Conservation (phyloP, 495 filamentous ascomycete genomes). For the Cairneyella variabilis region DNA sequence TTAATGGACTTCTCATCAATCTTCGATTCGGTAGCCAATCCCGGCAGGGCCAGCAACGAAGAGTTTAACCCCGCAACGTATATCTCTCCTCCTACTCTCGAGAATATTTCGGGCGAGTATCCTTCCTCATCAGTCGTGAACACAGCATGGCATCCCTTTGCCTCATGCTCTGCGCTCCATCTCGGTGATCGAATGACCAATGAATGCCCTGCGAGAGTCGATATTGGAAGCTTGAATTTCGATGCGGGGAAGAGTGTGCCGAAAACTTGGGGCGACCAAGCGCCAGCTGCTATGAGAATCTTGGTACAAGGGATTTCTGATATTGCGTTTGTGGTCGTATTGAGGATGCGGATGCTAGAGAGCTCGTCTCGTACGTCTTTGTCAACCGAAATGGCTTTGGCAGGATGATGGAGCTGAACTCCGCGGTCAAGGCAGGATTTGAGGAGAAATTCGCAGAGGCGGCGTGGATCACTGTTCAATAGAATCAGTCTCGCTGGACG, state of each 20-base stretch:
- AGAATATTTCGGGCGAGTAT: conserved; percentile 73
- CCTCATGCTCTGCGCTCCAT: conserved; percentile 37
- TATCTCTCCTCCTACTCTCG: conserved; percentile 58
- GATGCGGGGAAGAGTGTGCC: conserved; percentile 57
- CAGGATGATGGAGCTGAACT: conserved; percentile 64
- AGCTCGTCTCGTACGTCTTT: conserved; percentile 43
- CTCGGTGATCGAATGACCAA: conserved; percentile 61
- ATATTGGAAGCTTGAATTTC: conserved; percentile 45
- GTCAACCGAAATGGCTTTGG: conserved; percentile 47
- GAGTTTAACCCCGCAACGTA: conserved; percentile 75
- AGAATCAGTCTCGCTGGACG: too few species aligned
- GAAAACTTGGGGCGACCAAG: conserved; percentile 66
- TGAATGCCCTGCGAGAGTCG: conserved; percentile 66
- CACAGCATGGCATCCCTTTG: conserved; percentile 57
- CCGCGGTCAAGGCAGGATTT: conserved; percentile 51
- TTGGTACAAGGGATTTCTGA: conserved; percentile 52
- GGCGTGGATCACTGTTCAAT: conserved; percentile 52
- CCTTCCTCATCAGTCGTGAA: conserved; percentile 56
- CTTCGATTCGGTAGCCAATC: conserved; percentile 42
- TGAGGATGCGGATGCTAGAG: conserved; percentile 41
- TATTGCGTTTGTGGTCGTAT: conserved; percentile 41
- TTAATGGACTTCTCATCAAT: conserved; percentile 43
- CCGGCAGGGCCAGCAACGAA: conserved; percentile 51
- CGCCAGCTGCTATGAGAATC: conserved; percentile 63
- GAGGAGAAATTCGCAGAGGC: conserved; percentile 62